Percentiles rank a stretch among this genome's conserved stretches.
These are phyloP conservation scores for Cordyceps militaris DNA, from an alignment of 2,329 filamentous ascomycete genomes.

Conservation along the genomic window DNA sequence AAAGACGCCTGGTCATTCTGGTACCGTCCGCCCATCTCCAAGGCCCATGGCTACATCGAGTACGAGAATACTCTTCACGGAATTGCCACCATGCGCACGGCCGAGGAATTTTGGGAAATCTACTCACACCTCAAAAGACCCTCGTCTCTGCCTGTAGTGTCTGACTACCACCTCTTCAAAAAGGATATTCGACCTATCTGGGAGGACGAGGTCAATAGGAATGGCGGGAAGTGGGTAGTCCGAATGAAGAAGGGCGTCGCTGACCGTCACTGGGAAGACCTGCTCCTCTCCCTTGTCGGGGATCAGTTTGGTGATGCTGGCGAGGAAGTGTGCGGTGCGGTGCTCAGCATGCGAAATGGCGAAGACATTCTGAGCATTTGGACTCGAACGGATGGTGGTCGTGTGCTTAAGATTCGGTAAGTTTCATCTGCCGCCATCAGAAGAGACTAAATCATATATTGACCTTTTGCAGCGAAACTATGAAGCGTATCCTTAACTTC, in stretches of 20 bases:
- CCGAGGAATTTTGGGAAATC: conserved; percentile 85
- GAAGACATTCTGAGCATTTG: conserved; percentile 98
- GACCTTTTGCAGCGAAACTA: conserved; percentile 62
- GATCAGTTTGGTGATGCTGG: conserved; percentile 90
- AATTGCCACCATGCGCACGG: conserved; percentile 72
- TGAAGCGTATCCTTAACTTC: conserved; percentile 83
- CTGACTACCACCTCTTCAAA: conserved; percentile 97
- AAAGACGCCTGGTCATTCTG: conserved; percentile 93
- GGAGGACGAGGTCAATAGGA: conserved; percentile 97
- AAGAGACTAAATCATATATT: background rate
- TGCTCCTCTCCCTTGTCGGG: conserved; percentile 82
- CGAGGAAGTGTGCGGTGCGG: conserved; percentile 91
- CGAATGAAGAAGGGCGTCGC: conserved; percentile 94
- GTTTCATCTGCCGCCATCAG: conserved; percentile 21
- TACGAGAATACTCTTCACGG: conserved; percentile 95
- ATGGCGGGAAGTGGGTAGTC: conserved; percentile 95
- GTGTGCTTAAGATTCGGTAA: conserved; percentile 93
- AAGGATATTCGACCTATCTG: conserved; percentile 94
- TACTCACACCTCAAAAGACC: conserved; percentile 87
- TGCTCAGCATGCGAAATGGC: conserved; percentile 87
- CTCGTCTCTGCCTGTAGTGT: conserved; percentile 80
- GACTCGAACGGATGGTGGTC: conserved; percentile 87
- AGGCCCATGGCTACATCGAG: conserved; percentile 78
- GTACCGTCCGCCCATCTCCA: conserved; percentile 94
- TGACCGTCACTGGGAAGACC: conserved; percentile 94